Percentiles rank a stretch among this genome's conserved stretches.
Conservation (phyloP, 345 rosid species). For the Eucalyptus dawsonii region DNA sequence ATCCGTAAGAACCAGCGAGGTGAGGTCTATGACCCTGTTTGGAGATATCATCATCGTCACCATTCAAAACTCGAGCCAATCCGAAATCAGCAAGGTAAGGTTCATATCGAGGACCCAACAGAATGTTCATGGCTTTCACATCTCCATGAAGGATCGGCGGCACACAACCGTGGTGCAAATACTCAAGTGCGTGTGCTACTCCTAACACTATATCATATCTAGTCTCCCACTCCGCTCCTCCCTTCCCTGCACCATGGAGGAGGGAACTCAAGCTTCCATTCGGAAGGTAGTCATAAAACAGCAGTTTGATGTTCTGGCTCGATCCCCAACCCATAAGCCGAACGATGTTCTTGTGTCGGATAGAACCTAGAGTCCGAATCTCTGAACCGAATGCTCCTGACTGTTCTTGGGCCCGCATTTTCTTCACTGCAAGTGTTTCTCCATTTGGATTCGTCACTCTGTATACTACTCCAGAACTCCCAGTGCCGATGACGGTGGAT, state of each 20-base stretch:
- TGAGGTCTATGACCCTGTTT: constrained; percentile 45
- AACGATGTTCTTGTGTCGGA: constrained; percentile 76
- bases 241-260: constrained; percentile 71
- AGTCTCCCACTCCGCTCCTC: constrained; percentile 72
- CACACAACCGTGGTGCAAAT: constrained; percentile 81
- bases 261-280: constrained; percentile 90
- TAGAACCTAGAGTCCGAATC: constrained; percentile 69
- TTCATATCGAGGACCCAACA: constrained; percentile 62
- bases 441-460: constrained; percentile 56
- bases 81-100: constrained; percentile 90
- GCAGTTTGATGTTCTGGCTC: constrained; percentile 56
- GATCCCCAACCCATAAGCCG: constrained; percentile 85
- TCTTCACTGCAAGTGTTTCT: constrained; percentile 78
- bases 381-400: constrained; percentile 77
- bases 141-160: constrained; percentile 92
- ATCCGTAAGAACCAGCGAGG: constrained; percentile 90
- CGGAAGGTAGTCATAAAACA: constrained; percentile 92
- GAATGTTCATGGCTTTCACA: constrained; percentile 92
- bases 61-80: constrained; percentile 37
- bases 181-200: constrained; percentile 81
- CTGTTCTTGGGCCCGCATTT: constrained; percentile 83
- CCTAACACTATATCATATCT: constrained; percentile 64
- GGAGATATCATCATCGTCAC: constrained; percentile 7
- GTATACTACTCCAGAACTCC: constrained; percentile 92
- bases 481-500: constrained; percentile 80